Evolutionary conservation across 495 filamentous ascomycete species (phyloP), one percentile per base, ranked within the genome.

Genomic region (Aspergillus leporis): DNA sequence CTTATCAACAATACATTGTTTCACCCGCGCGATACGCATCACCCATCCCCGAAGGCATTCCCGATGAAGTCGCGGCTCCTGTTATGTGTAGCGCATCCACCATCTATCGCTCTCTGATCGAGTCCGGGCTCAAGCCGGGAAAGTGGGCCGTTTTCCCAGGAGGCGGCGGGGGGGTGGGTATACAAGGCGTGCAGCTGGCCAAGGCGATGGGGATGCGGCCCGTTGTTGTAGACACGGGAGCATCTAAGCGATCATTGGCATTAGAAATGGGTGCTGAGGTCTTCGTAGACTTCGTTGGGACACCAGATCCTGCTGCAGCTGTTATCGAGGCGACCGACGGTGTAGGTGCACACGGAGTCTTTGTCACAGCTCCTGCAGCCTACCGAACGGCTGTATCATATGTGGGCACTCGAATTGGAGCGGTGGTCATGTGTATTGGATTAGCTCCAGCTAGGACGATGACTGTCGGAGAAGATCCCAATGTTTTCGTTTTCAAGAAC

Each of bases 1-100:
- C 85, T 0, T 90, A 89, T 64, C 85, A 87, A 68, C 83, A 89
- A 67, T 90, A 88, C 57, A 79, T 83, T n/a, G 66, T 86, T 19
- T 80, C 79, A 0, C 81, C 85, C 7, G 84, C 84, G 0, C 81
- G 80, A 51, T 85, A 88, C 60, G 85, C 87, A 3, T 87, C 86
- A 0, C 85, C 83, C 3, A 87, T 89, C 60, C 87, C 87, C 5
- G 85, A 86, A 14, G 75, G 69, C 5, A 70, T 89, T n/a, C 71
- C 73, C 1, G 81, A 81, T 22, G 82, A 81, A 46, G 63, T 83
- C 19, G 86, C 85, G 5, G 86, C 84, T 1, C 87, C 87, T 0
- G 78, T 86, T 63, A 78, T 85, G 63, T 86, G 83, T 70, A 84
- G 80, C 25, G 82, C 82, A 3, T 75, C 83, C 13, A 85, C 83